A percentile compares a stretch with the other conserved stretches of the same genome.
Conservation (phyloP, 2,329 filamentous ascomycete species). For the Zalaria obscura region DNA sequence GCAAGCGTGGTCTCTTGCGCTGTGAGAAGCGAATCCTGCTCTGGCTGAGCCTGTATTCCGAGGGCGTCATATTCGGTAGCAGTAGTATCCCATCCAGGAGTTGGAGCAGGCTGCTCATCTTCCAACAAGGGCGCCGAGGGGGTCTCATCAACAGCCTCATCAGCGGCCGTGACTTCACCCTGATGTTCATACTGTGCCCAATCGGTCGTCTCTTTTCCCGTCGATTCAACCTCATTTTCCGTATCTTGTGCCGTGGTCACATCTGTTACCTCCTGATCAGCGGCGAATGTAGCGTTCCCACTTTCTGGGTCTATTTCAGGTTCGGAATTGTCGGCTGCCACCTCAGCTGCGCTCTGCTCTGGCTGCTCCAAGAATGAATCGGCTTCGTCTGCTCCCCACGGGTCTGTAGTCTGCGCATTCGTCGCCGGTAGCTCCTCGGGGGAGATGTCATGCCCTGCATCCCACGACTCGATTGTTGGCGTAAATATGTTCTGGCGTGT, state of each 20-base stretch:
- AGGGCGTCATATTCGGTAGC: slow-evolving; percentile 3
- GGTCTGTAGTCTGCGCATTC: background rate
- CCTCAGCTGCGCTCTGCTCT: background rate
- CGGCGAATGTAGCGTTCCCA: slow-evolving; percentile 24
- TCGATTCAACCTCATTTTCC: slow-evolving; percentile 17
- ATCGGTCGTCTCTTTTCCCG: slow-evolving; percentile 10
- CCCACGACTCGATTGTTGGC: background rate
- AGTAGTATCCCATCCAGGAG: slow-evolving; percentile 8
- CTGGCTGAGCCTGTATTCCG: background rate
- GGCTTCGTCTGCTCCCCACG: background rate
- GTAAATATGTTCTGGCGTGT: background rate
- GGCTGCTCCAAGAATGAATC: background rate
- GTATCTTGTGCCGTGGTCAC: slow-evolving; percentile 20
- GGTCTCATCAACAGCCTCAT: slow-evolving; percentile 30
- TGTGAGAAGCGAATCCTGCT: background rate
- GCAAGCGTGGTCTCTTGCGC: background rate
- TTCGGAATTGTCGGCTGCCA: background rate
- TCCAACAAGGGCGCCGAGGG: slow-evolving; percentile 25
- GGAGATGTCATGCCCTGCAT: background rate
- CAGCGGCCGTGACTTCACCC: slow-evolving; percentile 28
- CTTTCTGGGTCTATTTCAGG: slow-evolving; percentile 8
- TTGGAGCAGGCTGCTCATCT: slow-evolving; percentile 21
- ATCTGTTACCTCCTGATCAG: slow-evolving; percentile 21
- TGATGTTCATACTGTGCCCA: slow-evolving; percentile 32
- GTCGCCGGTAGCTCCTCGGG: background rate